Evolutionary conservation across 441 rosid genomes (phyloP), one percentile per base, ranked within the genome.

Genomic region (California macrophylla): DNA sequence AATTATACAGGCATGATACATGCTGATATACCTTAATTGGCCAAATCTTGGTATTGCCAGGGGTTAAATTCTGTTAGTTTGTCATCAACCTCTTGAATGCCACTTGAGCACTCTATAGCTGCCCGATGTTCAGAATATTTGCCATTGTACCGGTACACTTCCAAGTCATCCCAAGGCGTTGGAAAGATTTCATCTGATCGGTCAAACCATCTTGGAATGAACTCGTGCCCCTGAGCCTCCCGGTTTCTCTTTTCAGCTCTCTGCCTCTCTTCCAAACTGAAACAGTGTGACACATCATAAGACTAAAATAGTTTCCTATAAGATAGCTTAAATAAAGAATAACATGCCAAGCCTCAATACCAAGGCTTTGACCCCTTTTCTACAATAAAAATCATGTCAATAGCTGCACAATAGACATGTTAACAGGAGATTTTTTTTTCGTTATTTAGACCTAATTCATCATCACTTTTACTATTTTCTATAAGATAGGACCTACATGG

Each of bases 121-220:
- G 83, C 89, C 2, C 89, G 85, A 66, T 90, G 88, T 70, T 90
- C 82, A 0, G 66, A 36, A 69, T 95, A 95, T 71, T 86, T 95
- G 62, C 97, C 95, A 20, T 92, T 95, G 87, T 77, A 92, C 70
- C 69, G 84, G 78, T 92, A 95, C 20, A 95, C 88, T 81, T 92
- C 98, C 70, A 95, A 76, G 76, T 95, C 97, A 0, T 97, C 99
- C 99, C 99, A 95, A 15, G 97, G 99, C 7, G 99, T 95, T 3
- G 93, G 82, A 26, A 86, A 78, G 65, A 86, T 77, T 71, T 95
- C 98, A 30, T 80, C 81, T 0, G 96, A 86, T 70, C 75, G 73
- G 73, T 92, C 90, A 32, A 95, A 95, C 99, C 99, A 95, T 85
- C 78, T 84, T 6, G 99, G 91, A 1, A 83, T 75, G 64, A 87